Evolutionary conservation across 2,329 filamentous ascomycete genomes (phyloP), one percentile per base, ranked within the genome.

Genomic region (Phialemoniopsis sp.): DNA sequence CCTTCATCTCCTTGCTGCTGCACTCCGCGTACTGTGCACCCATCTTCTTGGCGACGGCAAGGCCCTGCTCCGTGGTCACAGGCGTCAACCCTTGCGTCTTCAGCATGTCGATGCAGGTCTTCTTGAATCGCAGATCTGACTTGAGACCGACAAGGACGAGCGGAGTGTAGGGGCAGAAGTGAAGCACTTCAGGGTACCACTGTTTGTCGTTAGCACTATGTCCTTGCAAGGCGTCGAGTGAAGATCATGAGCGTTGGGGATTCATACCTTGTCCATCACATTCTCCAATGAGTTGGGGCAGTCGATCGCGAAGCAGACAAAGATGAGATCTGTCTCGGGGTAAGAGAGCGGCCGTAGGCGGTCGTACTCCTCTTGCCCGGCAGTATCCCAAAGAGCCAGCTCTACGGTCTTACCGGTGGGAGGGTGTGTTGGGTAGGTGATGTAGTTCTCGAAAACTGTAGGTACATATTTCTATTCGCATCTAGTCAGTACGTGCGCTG

Each of bases 391-490:
- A 38, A 98, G 78, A 31, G 93, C 93, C 45, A 98, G 80, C 70
- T 98, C 93, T 51, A 98, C 89, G 42, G 85, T 90, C 76, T 96
- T 97, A 58, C 91, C 90, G 12, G 85, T 87, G 33, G 82, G 80
- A 48, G 82, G 80, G 67, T 98, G 93, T 44, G 83, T 86, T 41
- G 91, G 94, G 64, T 95, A 91, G 39, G 93, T 96, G 68, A 98
- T 97, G 78, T 98, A 98, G 73, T 98, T 98, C 61, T 98, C 93
- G 63, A 98, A 98, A 38, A 98, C 93, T 3, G 93, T 98, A 4
- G 93, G 93, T 31, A 98, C 93, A 57, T 98, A 98, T 97, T 96
- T 97, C 93, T 98, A 56, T 45, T 40, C 44, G 38, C 21, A 32
- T 8, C 17, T n/a, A 16, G 12, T 34, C 32, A 16, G 15, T 35